Percentiles rank a stretch among this genome's conserved stretches.
Evolutionary conservation across 441 rosid genomes (phyloP).

Genomic region (Syzygium malaccense): DNA sequence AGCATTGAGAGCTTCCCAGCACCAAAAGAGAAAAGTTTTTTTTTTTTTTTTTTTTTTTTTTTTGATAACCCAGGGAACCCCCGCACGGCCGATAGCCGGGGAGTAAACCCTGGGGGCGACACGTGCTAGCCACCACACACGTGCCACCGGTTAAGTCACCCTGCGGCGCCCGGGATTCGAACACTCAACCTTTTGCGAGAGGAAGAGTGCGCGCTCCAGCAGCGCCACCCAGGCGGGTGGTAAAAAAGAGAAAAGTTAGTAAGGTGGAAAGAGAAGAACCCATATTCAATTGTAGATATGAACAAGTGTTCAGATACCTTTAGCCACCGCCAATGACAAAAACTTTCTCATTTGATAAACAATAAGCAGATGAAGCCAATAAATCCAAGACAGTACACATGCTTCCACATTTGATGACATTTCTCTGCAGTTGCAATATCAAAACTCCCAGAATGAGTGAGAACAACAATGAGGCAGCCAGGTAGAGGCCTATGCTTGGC

Average conservation of each 20-base stretch:
- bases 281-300: not conserved
- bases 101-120: no score
- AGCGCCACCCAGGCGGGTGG: no score
- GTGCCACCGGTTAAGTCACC: no score
- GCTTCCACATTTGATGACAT: slow-evolving; percentile 77
- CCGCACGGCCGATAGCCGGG: no score
- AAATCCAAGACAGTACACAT: slow-evolving; percentile 63
- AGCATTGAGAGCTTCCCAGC: slow-evolving; percentile 65
- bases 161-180: no score
- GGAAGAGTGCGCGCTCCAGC: no score
- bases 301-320: slow-evolving; percentile 28
- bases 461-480: slow-evolving; percentile 77
- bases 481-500: slow-evolving; percentile 40
- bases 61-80: no score
- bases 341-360: slow-evolving; percentile 72
- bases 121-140: no score
- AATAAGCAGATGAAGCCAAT: slow-evolving; percentile 68
- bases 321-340: slow-evolving; percentile 82
- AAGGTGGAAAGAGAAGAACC: not conserved
- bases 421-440: slow-evolving; percentile 78
- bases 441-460: slow-evolving; percentile 77
- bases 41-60: no score
- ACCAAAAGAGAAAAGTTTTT: slow-evolving; percentile 6
- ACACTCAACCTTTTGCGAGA: no score
- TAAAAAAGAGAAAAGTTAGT: slow-evolving; percentile 1